Evolutionary conservation across 441 rosid species (phyloP).

Genomic region (Arabidopsis lyrata): DNA sequence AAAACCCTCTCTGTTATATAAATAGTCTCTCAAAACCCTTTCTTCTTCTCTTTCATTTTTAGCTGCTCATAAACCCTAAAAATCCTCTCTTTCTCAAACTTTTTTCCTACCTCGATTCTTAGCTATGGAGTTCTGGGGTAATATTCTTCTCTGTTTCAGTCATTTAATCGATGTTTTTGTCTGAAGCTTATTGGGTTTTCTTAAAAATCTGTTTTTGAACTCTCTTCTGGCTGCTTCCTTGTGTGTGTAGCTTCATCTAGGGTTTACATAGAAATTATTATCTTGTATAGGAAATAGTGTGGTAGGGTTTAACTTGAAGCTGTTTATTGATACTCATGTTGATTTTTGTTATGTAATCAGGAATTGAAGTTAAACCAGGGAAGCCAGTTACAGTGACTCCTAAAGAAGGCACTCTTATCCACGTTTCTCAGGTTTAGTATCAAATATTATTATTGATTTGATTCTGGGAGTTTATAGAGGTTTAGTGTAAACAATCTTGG

Average conservation of each 20-base stretch:
- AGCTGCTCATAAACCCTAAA: conserved; percentile 35
- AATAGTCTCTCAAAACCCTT: conserved; percentile 12
- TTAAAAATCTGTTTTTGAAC: neutral
- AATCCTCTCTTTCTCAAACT: neutral
- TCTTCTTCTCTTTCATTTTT: neutral
- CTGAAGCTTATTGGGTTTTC: neutral
- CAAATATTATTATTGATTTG: neutral
- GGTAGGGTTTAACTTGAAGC: neutral
- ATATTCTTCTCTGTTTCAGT: neutral
- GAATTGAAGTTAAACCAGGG: conserved; percentile 86
- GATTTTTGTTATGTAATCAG: conserved; percentile 40
- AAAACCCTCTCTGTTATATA: conserved; percentile 36
- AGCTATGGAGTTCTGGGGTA: conserved; percentile 50
- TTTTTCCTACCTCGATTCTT: conserved; percentile 8
- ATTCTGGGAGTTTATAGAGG: neutral
- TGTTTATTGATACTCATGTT: neutral
- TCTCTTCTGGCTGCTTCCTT: neutral
- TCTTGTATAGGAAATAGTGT: neutral
- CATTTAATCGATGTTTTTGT: neutral
- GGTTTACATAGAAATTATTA: neutral
- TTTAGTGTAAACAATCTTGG: neutral
- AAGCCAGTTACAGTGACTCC: conserved; percentile 64
- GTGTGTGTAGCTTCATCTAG: neutral
- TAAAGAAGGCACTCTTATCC: conserved; percentile 48
- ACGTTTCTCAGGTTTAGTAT: conserved; percentile 75